Conservation (phyloP, 2,329 filamentous ascomycete species). For the Phoma sp. region DNA sequence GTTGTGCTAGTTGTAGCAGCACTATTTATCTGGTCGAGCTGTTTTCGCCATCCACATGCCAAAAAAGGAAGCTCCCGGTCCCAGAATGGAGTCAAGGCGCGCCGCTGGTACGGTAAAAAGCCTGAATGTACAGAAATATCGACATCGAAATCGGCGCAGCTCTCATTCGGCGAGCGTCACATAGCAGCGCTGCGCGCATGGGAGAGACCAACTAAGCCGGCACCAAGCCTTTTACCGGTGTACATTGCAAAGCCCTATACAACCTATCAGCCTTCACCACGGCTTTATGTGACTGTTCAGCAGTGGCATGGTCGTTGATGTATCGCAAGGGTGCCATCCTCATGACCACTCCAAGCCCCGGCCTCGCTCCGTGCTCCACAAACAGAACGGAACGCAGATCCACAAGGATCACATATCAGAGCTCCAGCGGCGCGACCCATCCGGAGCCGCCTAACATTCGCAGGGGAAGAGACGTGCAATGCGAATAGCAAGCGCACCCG, state of each 20-base stretch:
- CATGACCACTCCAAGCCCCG: too few relatives aligned
- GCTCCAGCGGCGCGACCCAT: neutral
- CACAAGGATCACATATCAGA: neutral
- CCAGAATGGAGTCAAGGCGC: neutral
- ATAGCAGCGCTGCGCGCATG: slow-evolving; percentile 13
- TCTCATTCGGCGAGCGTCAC: slow-evolving; percentile 5
- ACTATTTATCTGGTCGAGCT: neutral
- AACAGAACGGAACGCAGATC: neutral
- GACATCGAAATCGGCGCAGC: neutral
- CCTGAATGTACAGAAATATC: neutral
- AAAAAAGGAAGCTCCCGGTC: neutral
- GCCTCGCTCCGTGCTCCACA: neutral
- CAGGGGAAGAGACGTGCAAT: too few relatives aligned
- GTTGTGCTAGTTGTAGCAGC: neutral
- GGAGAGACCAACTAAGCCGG: slow-evolving; percentile 6
- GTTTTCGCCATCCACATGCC: neutral
- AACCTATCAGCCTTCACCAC: too few relatives aligned
- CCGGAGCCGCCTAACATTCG: too few relatives aligned
- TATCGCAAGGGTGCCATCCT: too few relatives aligned
- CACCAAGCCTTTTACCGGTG: neutral
- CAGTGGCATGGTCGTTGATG: neutral
- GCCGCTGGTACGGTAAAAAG: neutral
- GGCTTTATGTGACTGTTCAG: neutral
- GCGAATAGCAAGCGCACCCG: too few relatives aligned
- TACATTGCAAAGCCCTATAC: neutral